Conservation (phyloP, 129 eudicot genomes). For the Logfia minima region DNA sequence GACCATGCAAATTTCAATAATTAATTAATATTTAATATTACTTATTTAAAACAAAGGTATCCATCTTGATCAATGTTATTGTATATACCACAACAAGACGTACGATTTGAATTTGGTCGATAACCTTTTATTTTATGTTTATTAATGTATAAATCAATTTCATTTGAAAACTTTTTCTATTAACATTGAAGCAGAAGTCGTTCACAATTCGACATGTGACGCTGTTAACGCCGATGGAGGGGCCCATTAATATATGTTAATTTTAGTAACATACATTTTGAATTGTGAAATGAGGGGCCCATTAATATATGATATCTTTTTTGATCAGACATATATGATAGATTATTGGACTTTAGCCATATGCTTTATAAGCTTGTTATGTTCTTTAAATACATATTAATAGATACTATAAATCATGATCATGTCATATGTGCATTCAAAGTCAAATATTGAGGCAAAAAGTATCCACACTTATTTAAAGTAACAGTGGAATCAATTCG, state of each 20-base stretch:
- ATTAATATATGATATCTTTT: too few species aligned
- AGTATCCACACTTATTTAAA: not conserved
- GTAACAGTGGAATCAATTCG: constrained; percentile 5
- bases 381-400: not conserved
- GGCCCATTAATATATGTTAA: too few species aligned
- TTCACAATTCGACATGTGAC: too few species aligned
- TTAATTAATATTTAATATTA: not conserved
- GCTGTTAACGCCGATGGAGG: too few species aligned
- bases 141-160: too few species aligned
- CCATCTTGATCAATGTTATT: constrained; percentile 9
- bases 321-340: not conserved
- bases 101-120: too few species aligned
- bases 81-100: not conserved
- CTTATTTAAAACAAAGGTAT: not conserved
- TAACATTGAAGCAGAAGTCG: too few species aligned
- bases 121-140: too few species aligned
- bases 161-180: too few species aligned
- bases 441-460: constrained; percentile 30
- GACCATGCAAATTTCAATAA: constrained; percentile 16
- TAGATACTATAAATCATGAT: constrained; percentile 5
- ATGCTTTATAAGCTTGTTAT: not conserved
- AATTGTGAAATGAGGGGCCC: too few species aligned
- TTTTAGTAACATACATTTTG: too few species aligned
- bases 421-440: constrained; percentile 20
- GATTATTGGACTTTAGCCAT: not conserved